These are phyloP conservation scores for Ogataea nitratoaversa DNA, from an alignment of 805 yeast genomes.

Conservation along the genomic window DNA sequence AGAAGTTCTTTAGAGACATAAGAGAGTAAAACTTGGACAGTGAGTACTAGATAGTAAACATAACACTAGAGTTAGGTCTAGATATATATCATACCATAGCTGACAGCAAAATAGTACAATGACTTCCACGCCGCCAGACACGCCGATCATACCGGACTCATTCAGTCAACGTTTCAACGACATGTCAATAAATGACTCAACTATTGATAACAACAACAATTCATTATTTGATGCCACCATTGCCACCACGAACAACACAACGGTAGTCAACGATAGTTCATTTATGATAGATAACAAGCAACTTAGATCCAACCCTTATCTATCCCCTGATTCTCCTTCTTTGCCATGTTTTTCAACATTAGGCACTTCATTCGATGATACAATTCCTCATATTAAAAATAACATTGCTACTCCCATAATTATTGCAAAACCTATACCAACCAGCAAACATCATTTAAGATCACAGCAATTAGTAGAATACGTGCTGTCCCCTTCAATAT, in stretches of 20 bases:
- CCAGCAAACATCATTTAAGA: slow-evolving; percentile 8
- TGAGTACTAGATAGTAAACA: too few relatives aligned
- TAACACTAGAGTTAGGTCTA: too few relatives aligned
- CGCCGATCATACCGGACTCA: not conserved
- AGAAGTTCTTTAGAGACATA: too few relatives aligned
- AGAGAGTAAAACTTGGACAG: too few relatives aligned
- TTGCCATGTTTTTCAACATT: not conserved
- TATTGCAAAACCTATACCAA: not conserved
- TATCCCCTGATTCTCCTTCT: slow-evolving; percentile 11
- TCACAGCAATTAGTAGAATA: slow-evolving; percentile 14
- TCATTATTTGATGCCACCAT: too few relatives aligned
- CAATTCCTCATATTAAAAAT: too few relatives aligned
- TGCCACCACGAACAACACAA: too few relatives aligned
- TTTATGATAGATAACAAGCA: too few relatives aligned
- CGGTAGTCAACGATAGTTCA: too few relatives aligned
- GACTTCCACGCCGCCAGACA: not conserved
- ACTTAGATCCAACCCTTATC: slow-evolving; percentile 10
- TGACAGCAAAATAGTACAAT: not conserved
- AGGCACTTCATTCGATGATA: too few relatives aligned
- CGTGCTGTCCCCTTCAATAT: slow-evolving; percentile 18
- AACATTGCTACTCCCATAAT: not conserved
- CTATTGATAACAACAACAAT: not conserved
- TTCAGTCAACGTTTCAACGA: not conserved
- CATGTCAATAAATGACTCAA: not conserved
- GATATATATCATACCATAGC: too few relatives aligned